Base-by-base conservation (phyloP, 2,329 filamentous ascomycete genomes). In the Microsporum ferrugineum region DNA sequence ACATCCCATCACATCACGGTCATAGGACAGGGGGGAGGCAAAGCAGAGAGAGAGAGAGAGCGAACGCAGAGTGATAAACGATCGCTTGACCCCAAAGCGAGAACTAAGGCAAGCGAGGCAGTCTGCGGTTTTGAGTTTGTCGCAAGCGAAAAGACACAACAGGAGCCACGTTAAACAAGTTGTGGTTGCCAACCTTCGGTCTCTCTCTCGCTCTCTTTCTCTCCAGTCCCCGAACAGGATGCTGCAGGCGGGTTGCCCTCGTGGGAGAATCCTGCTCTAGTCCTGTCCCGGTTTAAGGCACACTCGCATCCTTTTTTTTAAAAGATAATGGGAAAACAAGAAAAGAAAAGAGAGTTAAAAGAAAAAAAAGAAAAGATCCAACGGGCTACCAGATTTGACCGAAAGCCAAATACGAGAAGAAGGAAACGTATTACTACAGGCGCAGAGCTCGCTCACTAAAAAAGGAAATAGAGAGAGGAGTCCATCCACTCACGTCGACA, bases 1-100 rank as follows among this genome's bases (percentile, higher is more conserved):
- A 55, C 51, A 55, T 55, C 51, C 8, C 33, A 55, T 55, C 51
- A 55, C 51, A 55, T 55, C 51, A 6, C 33, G 51, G 51, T 55
- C 51, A 55, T 55, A n/a, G 14, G 51, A 23, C 8, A n/a, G 31
- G 5, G 33, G 17, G 31, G n/a, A 43, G 17, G 17, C n/a, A n/a
- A n/a, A 17, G 39, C n/a, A 43, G 39, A 23, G 17, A 23, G 17
- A 23, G 17, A 23, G 17, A 23, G 17, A 23, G 17, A 23, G 17
- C 17, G 17, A 23, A 23, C 17, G 17, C 17, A 23, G 5, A 17
- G 17, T 27, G 17, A 47, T 47, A 8, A 8, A 23, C 43, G n/a
- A 39, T 47, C 14, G n/a, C n/a, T 47, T 47, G 43, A 47, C 43
- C 17, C 39, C 27, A 29, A 29, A 14, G 45, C 10, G 36, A 4